phyloP scores from a whole-genome alignment of 345 rosid genomes.

The Angophora floribunda region DNA sequence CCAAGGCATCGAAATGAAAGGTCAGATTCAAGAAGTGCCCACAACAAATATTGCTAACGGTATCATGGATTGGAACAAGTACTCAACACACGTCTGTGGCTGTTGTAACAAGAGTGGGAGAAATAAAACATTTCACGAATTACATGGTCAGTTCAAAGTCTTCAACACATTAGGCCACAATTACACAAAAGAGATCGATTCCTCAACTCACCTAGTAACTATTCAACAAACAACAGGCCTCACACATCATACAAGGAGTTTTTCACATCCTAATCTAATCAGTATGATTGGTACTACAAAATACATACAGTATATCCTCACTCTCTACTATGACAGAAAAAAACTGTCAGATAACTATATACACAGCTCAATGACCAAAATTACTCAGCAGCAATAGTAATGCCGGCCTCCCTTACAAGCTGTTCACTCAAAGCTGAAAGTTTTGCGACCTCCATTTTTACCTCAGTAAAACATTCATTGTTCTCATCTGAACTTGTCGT shows the following conservation, averaged over 20 bases:
- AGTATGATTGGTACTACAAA: background rate
- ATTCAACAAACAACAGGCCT: background rate
- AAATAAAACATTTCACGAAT: background rate
- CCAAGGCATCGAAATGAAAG: background rate
- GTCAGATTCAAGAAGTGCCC: background rate
- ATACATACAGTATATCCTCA: background rate
- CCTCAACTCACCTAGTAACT: background rate
- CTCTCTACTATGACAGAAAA: background rate
- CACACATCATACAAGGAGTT: background rate
- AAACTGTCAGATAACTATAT: background rate
- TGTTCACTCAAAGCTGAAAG: conserved; percentile 57
- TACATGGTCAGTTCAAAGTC: background rate
- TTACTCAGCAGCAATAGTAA: conserved; percentile 11
- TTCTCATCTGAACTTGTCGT: conserved; percentile 2
- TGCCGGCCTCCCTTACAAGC: conserved; percentile 60
- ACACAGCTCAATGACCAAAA: conserved; percentile 4
- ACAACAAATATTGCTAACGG: background rate
- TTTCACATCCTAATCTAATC: background rate
- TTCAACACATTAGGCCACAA: background rate
- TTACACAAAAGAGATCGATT: background rate
- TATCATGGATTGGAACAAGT: background rate
- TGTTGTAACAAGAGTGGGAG: background rate
- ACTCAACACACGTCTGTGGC: background rate
- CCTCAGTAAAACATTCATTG: conserved; percentile 33
- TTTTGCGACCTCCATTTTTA: conserved; percentile 36